A percentile compares a stretch with the other conserved stretches of the same genome.
Conservation (phyloP, 2,329 filamentous ascomycete genomes). For the Cladosporium austrohemisphaericum region DNA sequence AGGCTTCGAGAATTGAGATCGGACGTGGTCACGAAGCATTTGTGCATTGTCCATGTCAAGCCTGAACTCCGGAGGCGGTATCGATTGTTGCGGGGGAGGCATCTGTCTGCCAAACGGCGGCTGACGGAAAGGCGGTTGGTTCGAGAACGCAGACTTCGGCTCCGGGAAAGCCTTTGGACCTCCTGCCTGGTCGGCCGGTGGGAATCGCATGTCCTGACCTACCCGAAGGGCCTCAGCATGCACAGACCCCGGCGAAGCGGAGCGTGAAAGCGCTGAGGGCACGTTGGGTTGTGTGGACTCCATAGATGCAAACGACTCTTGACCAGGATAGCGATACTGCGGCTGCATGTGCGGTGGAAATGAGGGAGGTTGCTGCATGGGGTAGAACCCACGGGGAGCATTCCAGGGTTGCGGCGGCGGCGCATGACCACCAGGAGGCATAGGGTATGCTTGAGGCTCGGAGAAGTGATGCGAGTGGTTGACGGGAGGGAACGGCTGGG, state of each 20-base stretch:
- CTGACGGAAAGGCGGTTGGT: slow-evolving; percentile 7
- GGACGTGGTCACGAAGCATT: slow-evolving; percentile 28
- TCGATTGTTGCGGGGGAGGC: slow-evolving; percentile 4
- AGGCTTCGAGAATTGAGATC: slow-evolving; percentile 26
- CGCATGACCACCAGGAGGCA: slow-evolving; percentile 13
- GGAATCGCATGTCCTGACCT: slow-evolving; percentile 8
- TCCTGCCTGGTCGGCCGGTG: not conserved
- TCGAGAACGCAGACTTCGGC: not conserved
- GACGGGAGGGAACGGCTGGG: slow-evolving; percentile 27
- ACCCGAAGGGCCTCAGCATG: not conserved
- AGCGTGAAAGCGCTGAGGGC: slow-evolving; percentile 3
- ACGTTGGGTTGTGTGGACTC: slow-evolving; percentile 8
- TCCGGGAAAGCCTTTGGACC: not conserved
- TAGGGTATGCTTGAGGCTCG: slow-evolving; percentile 18
- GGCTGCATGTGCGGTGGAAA: slow-evolving; percentile 9
- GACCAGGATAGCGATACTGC: slow-evolving; percentile 26
- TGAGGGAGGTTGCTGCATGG: not conserved
- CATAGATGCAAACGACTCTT: slow-evolving; percentile 23
- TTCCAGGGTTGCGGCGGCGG: slow-evolving; percentile 18
- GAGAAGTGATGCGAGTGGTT: slow-evolving; percentile 28
- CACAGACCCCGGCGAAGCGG: slow-evolving; percentile 10
- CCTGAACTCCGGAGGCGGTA: slow-evolving; percentile 22
- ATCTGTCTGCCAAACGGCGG: slow-evolving; percentile 2
- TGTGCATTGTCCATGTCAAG: slow-evolving; percentile 28
- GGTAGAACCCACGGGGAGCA: slow-evolving; percentile 19